These are phyloP conservation scores for Pseudozyma tsukubaensis DNA, from an alignment of 1,284 basidiomycete species.

Conservation along the genomic window DNA sequence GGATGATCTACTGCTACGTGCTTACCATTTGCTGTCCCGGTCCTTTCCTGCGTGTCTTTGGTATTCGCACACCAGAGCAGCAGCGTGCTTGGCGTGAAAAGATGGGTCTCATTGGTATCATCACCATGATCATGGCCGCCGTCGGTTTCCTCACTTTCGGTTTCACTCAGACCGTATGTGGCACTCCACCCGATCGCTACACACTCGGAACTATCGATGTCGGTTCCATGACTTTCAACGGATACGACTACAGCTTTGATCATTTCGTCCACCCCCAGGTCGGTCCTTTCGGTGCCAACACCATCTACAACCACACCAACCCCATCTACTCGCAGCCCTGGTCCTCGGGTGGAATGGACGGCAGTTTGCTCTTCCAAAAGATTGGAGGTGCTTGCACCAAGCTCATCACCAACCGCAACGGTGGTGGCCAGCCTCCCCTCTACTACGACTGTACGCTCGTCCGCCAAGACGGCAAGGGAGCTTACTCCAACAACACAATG, in stretches of 20 bases:
- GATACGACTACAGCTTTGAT: conserved; percentile 90
- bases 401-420: conserved; percentile 74
- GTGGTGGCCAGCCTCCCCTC: conserved; percentile 73
- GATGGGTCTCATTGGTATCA: conserved; percentile 89
- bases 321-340: conserved; percentile 83
- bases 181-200: conserved; percentile 82
- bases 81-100: conserved; percentile 98
- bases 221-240: conserved; percentile 89
- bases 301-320: conserved; percentile 82
- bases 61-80: conserved; percentile 89
- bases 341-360: conserved; percentile 84
- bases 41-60: conserved; percentile 72
- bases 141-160: conserved; percentile 99
- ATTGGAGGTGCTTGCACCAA: conserved; percentile 83
- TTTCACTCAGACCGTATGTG: conserved; percentile 95
- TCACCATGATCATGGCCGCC: conserved; percentile 82
- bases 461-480: conserved; percentile 77
- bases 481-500: conserved; percentile 50
- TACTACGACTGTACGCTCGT: conserved; percentile 96
- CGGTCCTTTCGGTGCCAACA: conserved; percentile 60
- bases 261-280: conserved; percentile 73
- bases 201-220: conserved; percentile 81
- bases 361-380: conserved; percentile 93
- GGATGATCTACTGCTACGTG: conserved; percentile 95
- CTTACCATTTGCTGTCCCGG: conserved; percentile 86